These are phyloP conservation scores for Aegilops tauschii DNA, from an alignment of 176 grass and related monocot species.

Conservation along the genomic window DNA sequence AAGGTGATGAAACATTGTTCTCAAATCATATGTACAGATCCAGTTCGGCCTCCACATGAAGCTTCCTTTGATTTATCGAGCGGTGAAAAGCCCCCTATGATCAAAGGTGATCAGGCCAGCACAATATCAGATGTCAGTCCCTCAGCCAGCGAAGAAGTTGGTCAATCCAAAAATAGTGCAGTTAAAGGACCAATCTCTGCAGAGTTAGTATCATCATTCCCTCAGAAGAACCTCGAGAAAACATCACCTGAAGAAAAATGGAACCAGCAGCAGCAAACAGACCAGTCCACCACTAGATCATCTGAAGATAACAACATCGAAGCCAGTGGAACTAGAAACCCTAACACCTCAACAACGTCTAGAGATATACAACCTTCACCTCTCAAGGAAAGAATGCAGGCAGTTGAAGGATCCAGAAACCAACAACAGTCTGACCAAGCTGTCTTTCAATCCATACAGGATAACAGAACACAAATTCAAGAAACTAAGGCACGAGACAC, in stretches of 20 bases:
- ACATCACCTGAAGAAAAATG: neutral
- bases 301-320: slow-evolving; percentile 20
- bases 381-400: neutral
- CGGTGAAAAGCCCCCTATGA: neutral
- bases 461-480: neutral
- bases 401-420: neutral
- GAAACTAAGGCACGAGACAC: slow-evolving; percentile 2
- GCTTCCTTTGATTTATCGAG: slow-evolving; percentile 13
- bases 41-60: neutral
- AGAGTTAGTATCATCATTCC: neutral
- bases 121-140: neutral
- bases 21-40: slow-evolving; percentile 7
- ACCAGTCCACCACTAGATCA: neutral
- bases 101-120: slow-evolving; percentile 2
- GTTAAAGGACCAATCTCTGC: neutral
- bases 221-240: neutral
- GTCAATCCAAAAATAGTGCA: neutral
- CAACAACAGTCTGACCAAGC: neutral
- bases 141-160: neutral
- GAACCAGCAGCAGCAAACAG: slow-evolving; percentile 5
- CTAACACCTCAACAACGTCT: neutral
- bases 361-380: neutral
- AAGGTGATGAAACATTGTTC: neutral
- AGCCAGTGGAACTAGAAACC: neutral
- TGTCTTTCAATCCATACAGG: neutral